phyloP scores from a whole-genome alignment of 331 rosid genomes.

The Pyracantha coccinea region DNA sequence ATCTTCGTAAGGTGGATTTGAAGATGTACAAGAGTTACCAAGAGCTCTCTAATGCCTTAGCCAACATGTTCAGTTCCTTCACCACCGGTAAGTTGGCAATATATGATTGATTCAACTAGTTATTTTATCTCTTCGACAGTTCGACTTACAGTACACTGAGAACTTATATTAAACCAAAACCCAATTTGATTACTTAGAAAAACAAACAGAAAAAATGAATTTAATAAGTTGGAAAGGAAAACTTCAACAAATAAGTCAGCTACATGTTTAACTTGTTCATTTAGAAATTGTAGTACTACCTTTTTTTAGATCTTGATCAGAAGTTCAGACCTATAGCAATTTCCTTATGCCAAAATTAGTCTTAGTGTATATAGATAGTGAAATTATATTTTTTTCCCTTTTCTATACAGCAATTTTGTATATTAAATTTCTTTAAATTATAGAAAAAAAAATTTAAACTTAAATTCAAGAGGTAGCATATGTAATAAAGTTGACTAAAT shows the following conservation, averaged over 20 bases:
- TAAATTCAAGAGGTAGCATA: no score
- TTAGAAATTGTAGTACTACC: background rate
- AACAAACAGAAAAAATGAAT: background rate
- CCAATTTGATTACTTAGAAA: background rate
- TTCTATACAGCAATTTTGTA: no score
- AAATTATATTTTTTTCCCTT: no score
- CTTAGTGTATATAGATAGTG: background rate
- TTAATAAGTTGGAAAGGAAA: background rate
- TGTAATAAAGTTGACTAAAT: no score
- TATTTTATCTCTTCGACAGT: background rate
- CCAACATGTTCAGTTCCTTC: slow-evolving; percentile 99
- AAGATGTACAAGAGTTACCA: slow-evolving; percentile 90
- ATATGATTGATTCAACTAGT: background rate
- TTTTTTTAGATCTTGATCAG: background rate
- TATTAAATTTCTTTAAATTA: no score
- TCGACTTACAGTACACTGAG: background rate
- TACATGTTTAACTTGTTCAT: background rate
- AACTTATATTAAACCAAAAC: background rate
- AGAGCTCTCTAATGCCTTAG: slow-evolving; percentile 79
- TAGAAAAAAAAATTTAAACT: no score
- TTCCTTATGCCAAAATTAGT: no score
- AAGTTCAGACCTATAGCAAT: no score
- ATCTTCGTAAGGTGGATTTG: slow-evolving; percentile 92
- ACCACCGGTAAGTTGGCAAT: slow-evolving; percentile 45
- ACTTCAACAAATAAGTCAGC: background rate